Evolutionary conservation across 257 asterid genomes (phyloP), one percentile per base, ranked within the genome.

Genomic region (Osmanthus fragrans): DNA sequence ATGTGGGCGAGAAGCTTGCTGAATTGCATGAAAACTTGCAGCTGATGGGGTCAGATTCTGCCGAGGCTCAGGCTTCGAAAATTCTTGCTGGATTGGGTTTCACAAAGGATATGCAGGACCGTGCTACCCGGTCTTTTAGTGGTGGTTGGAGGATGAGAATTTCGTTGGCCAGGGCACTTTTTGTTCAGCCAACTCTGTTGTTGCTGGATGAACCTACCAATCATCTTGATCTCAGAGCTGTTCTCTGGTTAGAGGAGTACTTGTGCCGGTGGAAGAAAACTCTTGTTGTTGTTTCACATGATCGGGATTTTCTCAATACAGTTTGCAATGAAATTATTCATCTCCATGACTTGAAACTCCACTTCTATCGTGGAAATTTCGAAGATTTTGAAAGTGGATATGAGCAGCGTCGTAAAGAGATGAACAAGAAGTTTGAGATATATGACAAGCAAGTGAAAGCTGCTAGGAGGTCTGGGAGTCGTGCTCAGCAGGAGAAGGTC

Each of bases 71-170:
- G 79, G 93, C 96, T 67, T 89, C 92, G 0, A 90, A 90, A 77
- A 90, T 89, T 85, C 92, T 90, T 76, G 90, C 92, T 39, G 96
- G 96, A 25, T 66, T 89, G 86, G 93, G 96, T 75, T 90, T 89
- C 75, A 87, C 92, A 32, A 89, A 86, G 81, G 89, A 87, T 67
- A 90, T 90, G 96, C 93, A 90, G 82, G 84, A 34, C 33, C 92
- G 96, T 47, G 82, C 89, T 8, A 90, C 93, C 21, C 83, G 77
- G 70, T 90, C 96, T 34, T 90, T 90, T 63, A 90, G 93, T 86
- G 96, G 96, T 79, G 96, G 96, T 64, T 90, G 96, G 96, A 87
- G 92, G 71, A 90, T 90, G 96, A 86, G 93, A 81, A 90, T 90
- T 66, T 90, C 93, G 23, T 83, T 90, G 71, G 96, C 96, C 39